Percentiles rank a stretch among this genome's conserved stretches.
phyloP scores from a whole-genome alignment of 306 rosid species.

The Cyclanthera cordifolia region DNA sequence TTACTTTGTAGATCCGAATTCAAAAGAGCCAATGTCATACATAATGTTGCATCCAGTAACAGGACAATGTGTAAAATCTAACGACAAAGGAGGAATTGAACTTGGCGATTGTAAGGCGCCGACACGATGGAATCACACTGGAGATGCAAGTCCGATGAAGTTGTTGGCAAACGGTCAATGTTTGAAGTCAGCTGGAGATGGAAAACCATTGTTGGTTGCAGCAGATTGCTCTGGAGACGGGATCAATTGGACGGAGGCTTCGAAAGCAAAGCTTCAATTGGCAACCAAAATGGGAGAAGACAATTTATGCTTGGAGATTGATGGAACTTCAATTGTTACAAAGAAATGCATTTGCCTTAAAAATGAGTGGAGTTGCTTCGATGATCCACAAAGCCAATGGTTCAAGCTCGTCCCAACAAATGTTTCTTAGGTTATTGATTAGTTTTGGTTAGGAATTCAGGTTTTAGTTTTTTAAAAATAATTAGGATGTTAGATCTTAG shows the following conservation, averaged over 20 bases:
- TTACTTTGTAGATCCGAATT: constrained; percentile 30
- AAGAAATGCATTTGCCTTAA: constrained; percentile 30
- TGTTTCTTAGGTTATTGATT: constrained; percentile 12
- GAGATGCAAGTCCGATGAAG: constrained; percentile 24
- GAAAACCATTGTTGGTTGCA: constrained; percentile 17
- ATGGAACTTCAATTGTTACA: constrained; percentile 20
- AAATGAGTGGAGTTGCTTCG: constrained; percentile 24
- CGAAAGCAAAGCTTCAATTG: constrained; percentile 31
- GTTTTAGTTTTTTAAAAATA: too few relatives aligned
- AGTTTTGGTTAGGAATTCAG: neutral
- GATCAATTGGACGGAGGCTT: constrained; percentile 28
- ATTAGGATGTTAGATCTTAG: too few relatives aligned
- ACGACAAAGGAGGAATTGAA: constrained; percentile 18
- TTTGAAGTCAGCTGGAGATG: constrained; percentile 27
- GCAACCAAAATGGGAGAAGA: constrained; percentile 19
- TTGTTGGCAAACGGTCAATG: constrained; percentile 14
- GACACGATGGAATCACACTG: constrained; percentile 22
- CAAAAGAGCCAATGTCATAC: constrained; percentile 19
- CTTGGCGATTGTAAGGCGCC: constrained; percentile 23
- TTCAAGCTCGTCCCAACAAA: constrained; percentile 35
- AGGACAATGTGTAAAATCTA: constrained; percentile 24
- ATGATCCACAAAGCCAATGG: constrained; percentile 33
- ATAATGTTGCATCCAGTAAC: constrained; percentile 27
- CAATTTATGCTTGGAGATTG: constrained; percentile 23
- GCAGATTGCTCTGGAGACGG: constrained; percentile 21